Base-by-base conservation (phyloP, 1,139 yeast species). In the Wickerhamomyces sp. region DNA sequence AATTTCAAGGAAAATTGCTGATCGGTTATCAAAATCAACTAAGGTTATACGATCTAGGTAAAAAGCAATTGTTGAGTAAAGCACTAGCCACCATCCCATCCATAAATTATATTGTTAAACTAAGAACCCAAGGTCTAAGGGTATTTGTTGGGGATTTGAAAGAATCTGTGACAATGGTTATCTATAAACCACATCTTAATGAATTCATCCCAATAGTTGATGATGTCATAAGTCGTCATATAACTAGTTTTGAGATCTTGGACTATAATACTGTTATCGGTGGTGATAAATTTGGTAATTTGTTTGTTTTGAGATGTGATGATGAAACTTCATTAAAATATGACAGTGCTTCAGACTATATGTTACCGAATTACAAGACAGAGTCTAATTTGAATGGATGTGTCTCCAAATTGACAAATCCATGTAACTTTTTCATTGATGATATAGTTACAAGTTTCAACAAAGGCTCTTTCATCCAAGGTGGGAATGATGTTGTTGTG, bases 201-300 rank as follows among this genome's bases (percentile, higher is more conserved):
- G 61, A 60, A 26, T 82, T 91, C 56, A 59, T 80, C 10, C 75
- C 84, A 1, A 69, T 90, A 52, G 83, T 82, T 1, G 90, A 84
- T 58, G 98, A 93, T 64, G 65, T 74, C 0, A 65, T 83, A 42
- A 72, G 81, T 40, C 71, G 97, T 33, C 87, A 84, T 58, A 71
- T 84, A 3, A 84, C 95, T 0, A 60, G 81, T 2, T 54, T 84
- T 40, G 58, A 71, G 2, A 65, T 78, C 54, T 65, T 93, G 8
- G 99, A 93, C 62, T 75, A 79, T 47, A 81, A 81, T 48, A 89
- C 97, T 0, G 75, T 86, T 0, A 68, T 86, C 36, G 89, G 86
- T 1, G 96, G 96, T n/a, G 99, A 93, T 61, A 84, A 82, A 57
- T 90, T 85, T 66, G 97, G 99, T 1, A 87, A 84, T 57, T 45